Evolutionary conservation across 2,329 filamentous ascomycete genomes (phyloP).

Genomic region (Ophiognomonia clavigignenti-juglandacearum): DNA sequence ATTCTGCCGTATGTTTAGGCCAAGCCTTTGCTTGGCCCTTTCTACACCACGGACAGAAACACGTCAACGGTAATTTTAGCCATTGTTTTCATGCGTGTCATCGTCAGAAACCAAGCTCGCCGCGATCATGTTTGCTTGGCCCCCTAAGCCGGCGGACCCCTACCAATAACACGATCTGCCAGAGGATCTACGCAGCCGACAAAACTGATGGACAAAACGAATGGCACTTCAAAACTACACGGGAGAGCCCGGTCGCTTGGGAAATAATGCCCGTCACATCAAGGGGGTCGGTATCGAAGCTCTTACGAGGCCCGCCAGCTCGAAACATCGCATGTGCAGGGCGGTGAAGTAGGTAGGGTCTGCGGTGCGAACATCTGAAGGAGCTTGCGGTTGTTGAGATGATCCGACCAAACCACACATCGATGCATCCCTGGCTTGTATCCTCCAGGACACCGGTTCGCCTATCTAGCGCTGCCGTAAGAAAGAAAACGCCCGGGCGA

Average conservation of each 20-base stretch:
- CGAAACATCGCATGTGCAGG: constrained; percentile 13
- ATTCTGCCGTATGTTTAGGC: too few species aligned
- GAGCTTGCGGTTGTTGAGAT: background rate
- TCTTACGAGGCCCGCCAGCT: constrained; percentile 12
- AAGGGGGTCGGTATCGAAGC: background rate
- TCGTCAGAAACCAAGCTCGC: background rate
- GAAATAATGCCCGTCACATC: too few species aligned
- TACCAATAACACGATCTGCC: too few species aligned
- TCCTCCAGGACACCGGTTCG: background rate
- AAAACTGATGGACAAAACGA: background rate
- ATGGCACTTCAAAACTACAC: background rate
- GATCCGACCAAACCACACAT: constrained; percentile 1
- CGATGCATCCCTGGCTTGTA: background rate
- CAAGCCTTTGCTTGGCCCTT: too few species aligned
- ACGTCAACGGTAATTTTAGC: background rate
- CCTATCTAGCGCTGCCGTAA: background rate
- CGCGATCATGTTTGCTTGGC: background rate
- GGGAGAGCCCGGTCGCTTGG: too few species aligned
- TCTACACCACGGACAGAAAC: background rate
- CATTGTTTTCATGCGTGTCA: too few species aligned
- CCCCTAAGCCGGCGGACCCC: background rate
- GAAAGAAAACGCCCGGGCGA: background rate
- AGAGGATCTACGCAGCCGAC: background rate
- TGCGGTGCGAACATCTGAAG: background rate
- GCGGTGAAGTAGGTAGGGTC: background rate